Evolutionary conservation across 2,329 filamentous ascomycete species (phyloP), one percentile per base, ranked within the genome.

Genomic region (Tolypocladium ovalisporum): DNA sequence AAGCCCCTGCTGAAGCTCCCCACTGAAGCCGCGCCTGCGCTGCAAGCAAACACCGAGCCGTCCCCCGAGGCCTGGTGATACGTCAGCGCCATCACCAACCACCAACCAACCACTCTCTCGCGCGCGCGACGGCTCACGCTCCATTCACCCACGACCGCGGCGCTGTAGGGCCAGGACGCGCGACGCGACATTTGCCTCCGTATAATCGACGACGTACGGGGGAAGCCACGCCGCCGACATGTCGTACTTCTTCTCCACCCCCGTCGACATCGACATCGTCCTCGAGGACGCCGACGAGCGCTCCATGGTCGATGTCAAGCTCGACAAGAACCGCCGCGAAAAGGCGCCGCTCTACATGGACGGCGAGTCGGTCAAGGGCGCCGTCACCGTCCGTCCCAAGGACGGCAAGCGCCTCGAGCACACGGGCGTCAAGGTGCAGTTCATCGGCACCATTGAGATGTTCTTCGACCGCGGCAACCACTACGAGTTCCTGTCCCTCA

Each of bases 381-480:
- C 88, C 55, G 92, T 99, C 60, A 99, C 94, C 9, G 86, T 99
- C 64, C 81, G 94, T 64, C 94, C 94, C 54, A 99, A 99, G 76
- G 94, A 99, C 80, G 94, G 94, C 70, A 97, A 97, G 80, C 85
- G 94, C 61, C 80, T 99, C 69, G 94, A 99, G 75, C 94, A 99
- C 74, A 97, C 92, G 13, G 94, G 94, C 66, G 97, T 99, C 82
- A 99, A 99, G 77, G 93, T 99, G 67, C 94, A 99, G 73, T 99
- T 99, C 78, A 97, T 99, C 67, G 94, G 94, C 71, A 95, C 92
- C 62, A 99, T 99, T 79, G 94, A 99, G 74, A 99, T 99, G 94
- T 99, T 97, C 83, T 99, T 96, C 75, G 94, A 99, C 73, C 90
- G 94, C 69, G 93, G 93, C 67, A 99, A 97, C 73, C 94, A 97